Conservation (phyloP, 352 stramenopile species). For the Phytophthora ramorum region DNA sequence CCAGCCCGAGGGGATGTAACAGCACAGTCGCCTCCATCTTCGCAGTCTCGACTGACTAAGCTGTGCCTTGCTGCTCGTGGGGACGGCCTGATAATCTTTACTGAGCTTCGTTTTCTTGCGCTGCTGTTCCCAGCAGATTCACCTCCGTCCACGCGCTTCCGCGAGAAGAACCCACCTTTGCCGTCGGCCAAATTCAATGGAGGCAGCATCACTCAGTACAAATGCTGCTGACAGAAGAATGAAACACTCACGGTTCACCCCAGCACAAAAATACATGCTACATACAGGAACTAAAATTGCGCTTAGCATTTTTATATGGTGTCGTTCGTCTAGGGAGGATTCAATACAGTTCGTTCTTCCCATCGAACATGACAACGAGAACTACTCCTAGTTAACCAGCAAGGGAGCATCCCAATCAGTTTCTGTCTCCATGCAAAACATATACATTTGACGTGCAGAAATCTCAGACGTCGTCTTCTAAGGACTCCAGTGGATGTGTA, state of each 20-base stretch:
- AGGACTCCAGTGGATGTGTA: constrained; percentile 34
- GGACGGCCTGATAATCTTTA: constrained; percentile 32
- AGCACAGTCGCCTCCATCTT: not conserved
- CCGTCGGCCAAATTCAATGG: constrained; percentile 46
- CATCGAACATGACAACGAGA: constrained; percentile 3
- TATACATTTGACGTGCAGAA: constrained; percentile 33
- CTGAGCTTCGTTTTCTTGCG: constrained; percentile 19
- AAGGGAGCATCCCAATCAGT: not conserved
- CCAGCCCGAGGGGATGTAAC: not conserved
- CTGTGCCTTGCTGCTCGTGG: constrained; percentile 19
- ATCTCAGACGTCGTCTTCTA: constrained; percentile 48
- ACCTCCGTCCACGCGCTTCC: constrained; percentile 33
- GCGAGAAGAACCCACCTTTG: constrained; percentile 47
- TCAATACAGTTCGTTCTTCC: constrained; percentile 27
- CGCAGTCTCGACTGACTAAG: constrained; percentile 1
- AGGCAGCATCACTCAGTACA: constrained; percentile 41
- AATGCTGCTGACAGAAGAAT: not conserved
- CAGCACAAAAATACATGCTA: constrained; percentile 23
- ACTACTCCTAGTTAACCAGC: constrained; percentile 19
- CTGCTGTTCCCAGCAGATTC: constrained; percentile 17
- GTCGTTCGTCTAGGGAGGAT: constrained; percentile 9
- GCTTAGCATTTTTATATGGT: constrained; percentile 17
- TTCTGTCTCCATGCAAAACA: constrained; percentile 12
- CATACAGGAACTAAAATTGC: constrained; percentile 21
- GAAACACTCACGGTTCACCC: not conserved